Percentiles rank a stretch among this genome's conserved stretches.
These are phyloP conservation scores for Lactarius sp. DNA, from an alignment of 768 basidiomycete genomes.

Conservation along the genomic window DNA sequence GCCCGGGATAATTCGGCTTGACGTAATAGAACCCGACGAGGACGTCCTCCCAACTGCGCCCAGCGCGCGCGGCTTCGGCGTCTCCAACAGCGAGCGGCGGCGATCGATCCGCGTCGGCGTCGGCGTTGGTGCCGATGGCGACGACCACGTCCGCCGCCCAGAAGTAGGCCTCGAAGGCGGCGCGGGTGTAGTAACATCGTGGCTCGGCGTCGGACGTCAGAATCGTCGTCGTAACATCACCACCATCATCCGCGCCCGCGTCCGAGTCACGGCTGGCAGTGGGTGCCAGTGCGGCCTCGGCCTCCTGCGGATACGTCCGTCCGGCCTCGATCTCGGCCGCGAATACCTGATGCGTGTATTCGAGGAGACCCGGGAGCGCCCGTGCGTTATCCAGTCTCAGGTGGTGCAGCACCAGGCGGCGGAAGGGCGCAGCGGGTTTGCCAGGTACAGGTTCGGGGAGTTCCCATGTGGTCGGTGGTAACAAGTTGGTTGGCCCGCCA, in stretches of 20 bases:
- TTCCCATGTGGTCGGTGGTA: conserved; percentile 49
- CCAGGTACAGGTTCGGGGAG: conserved; percentile 27
- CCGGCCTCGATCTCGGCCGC: conserved; percentile 72
- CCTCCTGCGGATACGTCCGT: conserved; percentile 82
- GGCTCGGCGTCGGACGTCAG: background rate
- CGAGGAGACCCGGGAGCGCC: conserved; percentile 46
- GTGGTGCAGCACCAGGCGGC: conserved; percentile 29
- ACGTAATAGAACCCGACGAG: conserved; percentile 80
- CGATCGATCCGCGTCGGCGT: background rate
- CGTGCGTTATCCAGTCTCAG: conserved; percentile 33
- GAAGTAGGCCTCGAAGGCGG: conserved; percentile 69
- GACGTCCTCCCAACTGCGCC: conserved; percentile 60
- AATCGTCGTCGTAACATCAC: too few species aligned
- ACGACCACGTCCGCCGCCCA: conserved; percentile 74
- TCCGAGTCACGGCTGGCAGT: too few species aligned
- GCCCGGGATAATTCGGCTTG: conserved; percentile 86
- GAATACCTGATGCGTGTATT: conserved; percentile 59
- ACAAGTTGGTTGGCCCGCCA: conserved; percentile 28
- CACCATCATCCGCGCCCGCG: conserved; percentile 5
- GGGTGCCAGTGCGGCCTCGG: conserved; percentile 32
- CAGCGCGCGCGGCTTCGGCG: conserved; percentile 44
- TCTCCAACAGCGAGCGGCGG: conserved; percentile 22
- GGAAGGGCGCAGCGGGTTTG: conserved; percentile 32
- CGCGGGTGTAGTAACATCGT: conserved; percentile 32
- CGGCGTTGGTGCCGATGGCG: conserved; percentile 41